Conservation (phyloP, 2,329 filamentous ascomycete species). For the Claviceps sp. region DNA sequence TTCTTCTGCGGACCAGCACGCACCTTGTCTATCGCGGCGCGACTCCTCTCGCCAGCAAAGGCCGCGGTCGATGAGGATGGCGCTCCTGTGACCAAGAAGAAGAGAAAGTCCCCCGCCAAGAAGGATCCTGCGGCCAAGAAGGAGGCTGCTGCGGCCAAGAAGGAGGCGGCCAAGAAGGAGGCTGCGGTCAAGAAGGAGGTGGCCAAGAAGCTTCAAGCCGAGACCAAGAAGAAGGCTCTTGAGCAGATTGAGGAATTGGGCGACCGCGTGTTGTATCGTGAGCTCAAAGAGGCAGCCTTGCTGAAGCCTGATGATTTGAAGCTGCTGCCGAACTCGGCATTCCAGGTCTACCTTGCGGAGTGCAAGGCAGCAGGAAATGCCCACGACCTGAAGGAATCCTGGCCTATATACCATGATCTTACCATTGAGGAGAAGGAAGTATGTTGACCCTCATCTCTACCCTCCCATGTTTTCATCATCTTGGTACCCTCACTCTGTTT, state of each 20-base stretch:
- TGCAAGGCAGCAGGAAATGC: no score
- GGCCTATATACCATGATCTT: slow-evolving; percentile 25
- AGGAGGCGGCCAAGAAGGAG: slow-evolving; percentile 22
- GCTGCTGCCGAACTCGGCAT: slow-evolving; percentile 18
- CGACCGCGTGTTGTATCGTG: neutral
- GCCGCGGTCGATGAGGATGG: slow-evolving; percentile 9
- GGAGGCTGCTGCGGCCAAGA: slow-evolving; percentile 21
- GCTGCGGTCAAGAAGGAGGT: slow-evolving; percentile 26
- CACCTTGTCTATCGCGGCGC: slow-evolving; percentile 16
- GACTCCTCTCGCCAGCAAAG: slow-evolving; percentile 13
- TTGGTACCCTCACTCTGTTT: neutral
- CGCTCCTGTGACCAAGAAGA: slow-evolving; percentile 3
- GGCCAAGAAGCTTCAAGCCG: slow-evolving; percentile 8
- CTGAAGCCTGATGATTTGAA: slow-evolving; percentile 22
- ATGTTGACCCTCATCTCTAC: slow-evolving; percentile 11
- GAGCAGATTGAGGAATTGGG: no score
- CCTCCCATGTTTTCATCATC: neutral
- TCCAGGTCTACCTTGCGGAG: slow-evolving; percentile 25
- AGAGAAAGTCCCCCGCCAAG: slow-evolving; percentile 27
- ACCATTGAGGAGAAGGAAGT: slow-evolving; percentile 30
- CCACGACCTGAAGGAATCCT: slow-evolving; percentile 12
- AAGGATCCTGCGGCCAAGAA: slow-evolving; percentile 3
- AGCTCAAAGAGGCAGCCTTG: slow-evolving; percentile 29
- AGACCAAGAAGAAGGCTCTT: slow-evolving; percentile 7
- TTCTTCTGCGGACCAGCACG: slow-evolving; percentile 5